phyloP scores from a whole-genome alignment of 2,329 filamentous ascomycete species.

The Huntiella decipiens region DNA sequence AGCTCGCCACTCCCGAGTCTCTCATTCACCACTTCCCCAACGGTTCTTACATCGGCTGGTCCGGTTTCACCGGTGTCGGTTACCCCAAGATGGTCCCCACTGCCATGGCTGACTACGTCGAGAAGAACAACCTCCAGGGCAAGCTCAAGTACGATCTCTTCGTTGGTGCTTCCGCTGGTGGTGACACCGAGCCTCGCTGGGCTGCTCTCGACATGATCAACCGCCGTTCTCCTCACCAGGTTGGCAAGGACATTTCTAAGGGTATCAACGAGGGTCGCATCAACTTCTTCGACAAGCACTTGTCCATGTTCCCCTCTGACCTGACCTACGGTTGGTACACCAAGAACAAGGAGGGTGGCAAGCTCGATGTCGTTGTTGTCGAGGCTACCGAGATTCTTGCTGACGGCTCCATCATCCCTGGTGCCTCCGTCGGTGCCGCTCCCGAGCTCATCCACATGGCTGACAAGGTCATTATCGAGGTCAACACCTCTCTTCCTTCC shows the following conservation, averaged over 20 bases:
- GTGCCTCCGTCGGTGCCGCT: conserved; percentile 67
- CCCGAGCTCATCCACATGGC: conserved; percentile 80
- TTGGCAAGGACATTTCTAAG: conserved; percentile 76
- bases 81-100: conserved; percentile 62
- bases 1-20: conserved; percentile 63
- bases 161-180: conserved; percentile 74
- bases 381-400: conserved; percentile 76
- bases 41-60: conserved; percentile 78
- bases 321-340: conserved; percentile 71
- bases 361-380: conserved; percentile 66
- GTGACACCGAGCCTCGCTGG: conserved; percentile 85
- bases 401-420: conserved; percentile 74
- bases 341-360: conserved; percentile 53
- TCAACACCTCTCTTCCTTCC: conserved; percentile 69
- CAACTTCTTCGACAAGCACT: conserved; percentile 84
- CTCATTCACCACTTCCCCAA: conserved; percentile 66
- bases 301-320: conserved; percentile 82
- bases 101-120: conserved; percentile 72
- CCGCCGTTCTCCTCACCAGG: conserved; percentile 66
- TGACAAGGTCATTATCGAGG: conserved; percentile 83
- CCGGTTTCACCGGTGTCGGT: conserved; percentile 74
- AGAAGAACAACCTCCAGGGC: conserved; percentile 68
- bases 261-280: conserved; percentile 79
- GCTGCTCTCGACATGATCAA: conserved; percentile 81
- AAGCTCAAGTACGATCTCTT: conserved; percentile 75